Evolutionary conservation across 2,329 filamentous ascomycete genomes (phyloP).

Genomic region (Neopestalotiopsis clavispora): DNA sequence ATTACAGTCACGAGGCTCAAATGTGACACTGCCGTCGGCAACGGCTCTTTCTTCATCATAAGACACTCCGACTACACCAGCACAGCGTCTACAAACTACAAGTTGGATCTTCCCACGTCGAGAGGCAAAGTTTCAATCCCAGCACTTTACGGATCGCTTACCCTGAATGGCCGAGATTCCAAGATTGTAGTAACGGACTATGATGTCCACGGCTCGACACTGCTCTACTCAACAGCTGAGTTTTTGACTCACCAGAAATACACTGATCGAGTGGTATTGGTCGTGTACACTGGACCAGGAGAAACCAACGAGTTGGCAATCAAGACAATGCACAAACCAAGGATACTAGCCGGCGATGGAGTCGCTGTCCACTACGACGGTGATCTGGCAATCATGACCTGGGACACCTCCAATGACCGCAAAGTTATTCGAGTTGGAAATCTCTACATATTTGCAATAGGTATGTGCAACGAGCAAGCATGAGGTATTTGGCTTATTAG

Average conservation of each 20-base stretch:
- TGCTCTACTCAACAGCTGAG: constrained; percentile 75
- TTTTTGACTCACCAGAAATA: constrained; percentile 62
- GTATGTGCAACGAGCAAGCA: neutral
- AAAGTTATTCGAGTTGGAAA: constrained; percentile 1
- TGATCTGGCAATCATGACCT: neutral
- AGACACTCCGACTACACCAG: constrained; percentile 18
- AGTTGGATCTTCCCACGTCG: neutral
- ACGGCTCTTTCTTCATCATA: constrained; percentile 25
- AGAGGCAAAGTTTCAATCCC: constrained; percentile 28
- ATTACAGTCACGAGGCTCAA: constrained; percentile 45
- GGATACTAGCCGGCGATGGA: neutral
- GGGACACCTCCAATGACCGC: neutral
- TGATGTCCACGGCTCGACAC: constrained; percentile 58
- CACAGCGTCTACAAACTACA: constrained; percentile 28
- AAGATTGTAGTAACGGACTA: constrained; percentile 73
- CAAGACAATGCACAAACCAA: neutral
- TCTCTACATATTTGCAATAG: neutral
- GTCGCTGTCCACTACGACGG: neutral
- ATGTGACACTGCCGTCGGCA: constrained; percentile 20
- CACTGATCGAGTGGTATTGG: neutral
- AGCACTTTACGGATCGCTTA: constrained; percentile 26
- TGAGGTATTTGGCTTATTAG: no score
- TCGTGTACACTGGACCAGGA: constrained; percentile 1
- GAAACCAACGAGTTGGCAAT: constrained; percentile 11
- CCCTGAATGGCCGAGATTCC: constrained; percentile 60